Conservation (phyloP, 2,329 filamentous ascomycete genomes). For the Plenodomus biglobosus region DNA sequence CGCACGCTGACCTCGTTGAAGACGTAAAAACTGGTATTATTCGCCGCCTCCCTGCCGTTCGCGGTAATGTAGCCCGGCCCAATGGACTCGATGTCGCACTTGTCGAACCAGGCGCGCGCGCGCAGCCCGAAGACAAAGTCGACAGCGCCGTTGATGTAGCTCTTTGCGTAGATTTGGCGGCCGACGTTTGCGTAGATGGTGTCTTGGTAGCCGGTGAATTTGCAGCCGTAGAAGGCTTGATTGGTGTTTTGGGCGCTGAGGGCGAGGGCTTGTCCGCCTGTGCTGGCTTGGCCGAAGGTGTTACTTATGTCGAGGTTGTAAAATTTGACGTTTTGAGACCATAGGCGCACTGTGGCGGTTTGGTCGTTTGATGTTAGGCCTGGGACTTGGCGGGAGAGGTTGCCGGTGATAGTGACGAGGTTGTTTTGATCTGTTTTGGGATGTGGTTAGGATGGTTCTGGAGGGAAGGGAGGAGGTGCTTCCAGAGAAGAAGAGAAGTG, state of each 20-base stretch:
- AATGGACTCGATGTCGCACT: slow-evolving; percentile 30
- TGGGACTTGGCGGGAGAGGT: slow-evolving; percentile 39
- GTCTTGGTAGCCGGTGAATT: slow-evolving; percentile 58
- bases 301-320: slow-evolving; percentile 63
- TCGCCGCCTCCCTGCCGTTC: slow-evolving; percentile 19
- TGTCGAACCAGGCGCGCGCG: slow-evolving; percentile 52
- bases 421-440: slow-evolving; percentile 49
- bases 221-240: slow-evolving; percentile 58
- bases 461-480: slow-evolving; percentile 10
- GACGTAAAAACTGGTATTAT: slow-evolving; percentile 51
- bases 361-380: slow-evolving; percentile 50
- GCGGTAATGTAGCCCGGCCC: slow-evolving; percentile 24
- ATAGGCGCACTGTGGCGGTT: slow-evolving; percentile 50
- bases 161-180: slow-evolving; percentile 56
- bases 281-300: slow-evolving; percentile 18
- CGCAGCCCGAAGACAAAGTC: slow-evolving; percentile 59
- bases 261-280: slow-evolving; percentile 49
- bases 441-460: slow-evolving; percentile 53
- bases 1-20: slow-evolving; percentile 54
- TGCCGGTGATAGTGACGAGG: slow-evolving; percentile 55
- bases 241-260: slow-evolving; percentile 51
- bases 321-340: slow-evolving; percentile 54
- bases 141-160: slow-evolving; percentile 59
- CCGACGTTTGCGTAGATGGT: slow-evolving; percentile 49
- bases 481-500: slow-evolving; percentile 46